phyloP scores from a whole-genome alignment of 2,329 filamentous ascomycete species.

The Xylaria sp. region DNA sequence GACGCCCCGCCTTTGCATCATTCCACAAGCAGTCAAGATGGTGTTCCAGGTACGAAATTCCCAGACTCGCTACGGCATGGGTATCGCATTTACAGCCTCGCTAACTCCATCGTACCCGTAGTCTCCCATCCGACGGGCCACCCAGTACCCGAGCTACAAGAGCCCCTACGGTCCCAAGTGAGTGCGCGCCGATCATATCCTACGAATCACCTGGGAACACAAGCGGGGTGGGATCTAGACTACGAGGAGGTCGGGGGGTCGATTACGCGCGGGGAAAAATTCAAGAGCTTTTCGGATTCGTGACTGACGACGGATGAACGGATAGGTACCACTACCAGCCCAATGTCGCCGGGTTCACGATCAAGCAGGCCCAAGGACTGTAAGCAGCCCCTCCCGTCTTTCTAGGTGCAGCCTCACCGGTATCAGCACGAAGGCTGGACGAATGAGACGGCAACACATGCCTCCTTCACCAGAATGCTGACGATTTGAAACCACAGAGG shows the following conservation, averaged over 20 bases:
- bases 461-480: background rate
- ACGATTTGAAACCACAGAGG: slow-evolving; percentile 44
- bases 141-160: slow-evolving; percentile 51
- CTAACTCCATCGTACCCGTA: slow-evolving; percentile 36
- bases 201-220: background rate
- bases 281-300: background rate
- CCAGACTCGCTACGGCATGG: background rate
- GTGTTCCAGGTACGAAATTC: slow-evolving; percentile 28
- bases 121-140: slow-evolving; percentile 50
- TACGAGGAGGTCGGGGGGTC: background rate
- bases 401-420: no score
- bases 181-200: slow-evolving; percentile 37
- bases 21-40: slow-evolving; percentile 30
- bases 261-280: background rate
- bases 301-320: slow-evolving; percentile 18
- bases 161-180: slow-evolving; percentile 70
- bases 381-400: slow-evolving; percentile 46
- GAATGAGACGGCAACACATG: background rate
- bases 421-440: background rate
- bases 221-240: no score
- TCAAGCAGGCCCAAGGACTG: slow-evolving; percentile 51
- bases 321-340: slow-evolving; percentile 62
- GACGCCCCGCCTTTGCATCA: slow-evolving; percentile 16
- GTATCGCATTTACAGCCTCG: background rate
- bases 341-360: slow-evolving; percentile 56